phyloP scores from a whole-genome alignment of 768 basidiomycete genomes.

The Xerocomus spinulosus region DNA sequence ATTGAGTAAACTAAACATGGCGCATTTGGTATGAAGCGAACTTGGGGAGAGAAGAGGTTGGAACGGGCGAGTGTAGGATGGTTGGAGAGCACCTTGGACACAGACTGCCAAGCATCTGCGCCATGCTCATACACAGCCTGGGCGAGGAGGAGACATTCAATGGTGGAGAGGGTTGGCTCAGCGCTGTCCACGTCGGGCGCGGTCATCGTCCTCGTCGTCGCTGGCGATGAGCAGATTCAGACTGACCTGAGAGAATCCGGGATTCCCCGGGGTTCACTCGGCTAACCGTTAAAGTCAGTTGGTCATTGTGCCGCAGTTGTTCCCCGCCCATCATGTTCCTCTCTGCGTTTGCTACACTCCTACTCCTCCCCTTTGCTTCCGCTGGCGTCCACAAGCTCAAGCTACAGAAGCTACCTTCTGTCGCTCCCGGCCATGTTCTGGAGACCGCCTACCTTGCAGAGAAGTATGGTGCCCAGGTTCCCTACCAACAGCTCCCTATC shows the following conservation, averaged over 20 bases:
- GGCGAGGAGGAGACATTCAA: slow-evolving; percentile 77
- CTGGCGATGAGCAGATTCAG: neutral
- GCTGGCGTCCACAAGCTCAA: slow-evolving; percentile 78
- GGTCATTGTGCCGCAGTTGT: slow-evolving; percentile 2
- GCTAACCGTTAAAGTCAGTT: slow-evolving; percentile 23
- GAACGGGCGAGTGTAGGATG: slow-evolving; percentile 68
- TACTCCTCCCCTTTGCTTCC: slow-evolving; percentile 45
- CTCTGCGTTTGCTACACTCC: slow-evolving; percentile 35
- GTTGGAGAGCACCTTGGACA: slow-evolving; percentile 60
- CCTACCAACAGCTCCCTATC: slow-evolving; percentile 53
- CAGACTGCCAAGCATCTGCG: slow-evolving; percentile 58
- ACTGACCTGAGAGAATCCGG: slow-evolving; percentile 18
- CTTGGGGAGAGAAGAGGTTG: slow-evolving; percentile 67
- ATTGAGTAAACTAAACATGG: slow-evolving; percentile 17
- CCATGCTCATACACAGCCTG: slow-evolving; percentile 87
- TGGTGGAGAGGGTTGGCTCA: slow-evolving; percentile 24
- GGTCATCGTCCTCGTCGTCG: slow-evolving; percentile 14
- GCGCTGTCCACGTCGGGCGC: slow-evolving; percentile 3
- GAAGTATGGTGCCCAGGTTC: slow-evolving; percentile 70
- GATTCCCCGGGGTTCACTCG: slow-evolving; percentile 6
- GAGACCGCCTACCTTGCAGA: slow-evolving; percentile 85
- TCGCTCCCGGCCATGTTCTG: slow-evolving; percentile 56
- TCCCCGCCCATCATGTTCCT: slow-evolving; percentile 39
- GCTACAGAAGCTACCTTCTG: slow-evolving; percentile 75
- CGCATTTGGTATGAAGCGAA: slow-evolving; percentile 29